Percentiles rank a stretch among this genome's conserved stretches.
phyloP scores from a whole-genome alignment of 2,329 filamentous ascomycete genomes.

The Torrubiella hemipterigena region DNA sequence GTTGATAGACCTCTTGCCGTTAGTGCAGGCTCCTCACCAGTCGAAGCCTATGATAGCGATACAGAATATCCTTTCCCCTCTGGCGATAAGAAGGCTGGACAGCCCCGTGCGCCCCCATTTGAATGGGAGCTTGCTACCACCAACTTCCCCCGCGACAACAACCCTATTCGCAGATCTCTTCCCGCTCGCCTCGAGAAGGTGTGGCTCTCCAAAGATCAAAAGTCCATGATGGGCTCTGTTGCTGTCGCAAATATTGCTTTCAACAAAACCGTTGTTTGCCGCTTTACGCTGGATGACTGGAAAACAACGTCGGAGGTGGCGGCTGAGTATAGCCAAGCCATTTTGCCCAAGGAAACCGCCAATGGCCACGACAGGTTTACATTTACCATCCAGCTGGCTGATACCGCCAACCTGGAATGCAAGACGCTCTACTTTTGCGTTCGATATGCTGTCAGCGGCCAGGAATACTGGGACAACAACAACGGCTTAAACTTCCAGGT shows the following conservation, averaged over 20 bases:
- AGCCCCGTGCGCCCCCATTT: slow-evolving; percentile 39
- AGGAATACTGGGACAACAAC: slow-evolving; percentile 96
- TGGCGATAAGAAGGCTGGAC: slow-evolving; percentile 28
- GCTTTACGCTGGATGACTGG: slow-evolving; percentile 97
- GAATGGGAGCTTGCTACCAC: slow-evolving; percentile 82
- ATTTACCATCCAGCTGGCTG: slow-evolving; percentile 86
- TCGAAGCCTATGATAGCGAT: slow-evolving; percentile 78
- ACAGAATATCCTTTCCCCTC: slow-evolving; percentile 78
- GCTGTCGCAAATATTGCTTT: slow-evolving; percentile 83
- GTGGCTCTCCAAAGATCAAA: slow-evolving; percentile 79
- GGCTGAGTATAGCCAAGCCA: slow-evolving; percentile 77
- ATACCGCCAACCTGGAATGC: slow-evolving; percentile 79
- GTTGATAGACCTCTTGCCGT: slow-evolving; percentile 92
- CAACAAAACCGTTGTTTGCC: slow-evolving; percentile 76
- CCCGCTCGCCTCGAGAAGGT: slow-evolving; percentile 77
- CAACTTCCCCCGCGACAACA: slow-evolving; percentile 60
- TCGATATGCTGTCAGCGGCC: slow-evolving; percentile 71
- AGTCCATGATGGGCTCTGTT: slow-evolving; percentile 71
- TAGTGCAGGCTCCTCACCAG: slow-evolving; percentile 84
- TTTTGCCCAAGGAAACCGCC: slow-evolving; percentile 51
- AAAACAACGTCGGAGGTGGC: slow-evolving; percentile 92
- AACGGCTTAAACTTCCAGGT: slow-evolving; percentile 78
- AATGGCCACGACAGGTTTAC: slow-evolving; percentile 78
- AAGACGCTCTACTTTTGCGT: slow-evolving; percentile 92
- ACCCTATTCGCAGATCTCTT: slow-evolving; percentile 45